Percentiles rank a stretch among this genome's conserved stretches.
Evolutionary conservation across 2,329 filamentous ascomycete genomes (phyloP).

Genomic region (Kalmusia sp.): DNA sequence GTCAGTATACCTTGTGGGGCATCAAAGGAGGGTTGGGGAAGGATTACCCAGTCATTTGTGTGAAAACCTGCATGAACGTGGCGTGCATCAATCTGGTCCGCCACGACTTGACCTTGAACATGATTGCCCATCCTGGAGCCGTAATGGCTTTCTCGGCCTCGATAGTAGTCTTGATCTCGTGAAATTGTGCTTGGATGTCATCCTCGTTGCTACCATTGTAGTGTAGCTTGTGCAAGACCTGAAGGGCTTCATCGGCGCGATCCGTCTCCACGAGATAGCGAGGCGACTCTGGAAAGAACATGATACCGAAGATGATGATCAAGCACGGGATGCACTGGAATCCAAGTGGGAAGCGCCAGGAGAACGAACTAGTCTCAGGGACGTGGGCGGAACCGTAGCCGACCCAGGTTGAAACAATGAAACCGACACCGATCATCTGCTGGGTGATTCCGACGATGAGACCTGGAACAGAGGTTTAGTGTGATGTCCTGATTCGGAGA

Average conservation of each 20-base stretch:
- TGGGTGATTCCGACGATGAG: slow-evolving; percentile 64
- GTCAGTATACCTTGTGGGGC: neutral
- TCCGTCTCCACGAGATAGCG: slow-evolving; percentile 54
- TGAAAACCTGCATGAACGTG: slow-evolving; percentile 68
- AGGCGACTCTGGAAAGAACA: slow-evolving; percentile 51
- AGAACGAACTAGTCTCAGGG: slow-evolving; percentile 45
- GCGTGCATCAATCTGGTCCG: slow-evolving; percentile 69
- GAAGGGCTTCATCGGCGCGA: slow-evolving; percentile 61
- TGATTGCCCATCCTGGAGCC: slow-evolving; percentile 60
- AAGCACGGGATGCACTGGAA: slow-evolving; percentile 56
- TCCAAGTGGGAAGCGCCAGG: slow-evolving; percentile 54
- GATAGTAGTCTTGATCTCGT: slow-evolving; percentile 68
- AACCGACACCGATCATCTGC: slow-evolving; percentile 65
- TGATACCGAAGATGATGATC: slow-evolving; percentile 51
- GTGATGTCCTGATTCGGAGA: too few relatives aligned
- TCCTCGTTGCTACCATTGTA: slow-evolving; percentile 62
- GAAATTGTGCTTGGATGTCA: slow-evolving; percentile 65
- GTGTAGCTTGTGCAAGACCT: slow-evolving; percentile 58
- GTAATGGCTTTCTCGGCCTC: slow-evolving; percentile 64
- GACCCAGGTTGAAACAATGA: slow-evolving; percentile 62
- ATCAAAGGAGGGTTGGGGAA: neutral
- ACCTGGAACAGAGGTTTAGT: slow-evolving; percentile 29
- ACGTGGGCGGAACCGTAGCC: slow-evolving; percentile 53
- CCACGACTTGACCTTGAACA: slow-evolving; percentile 66
- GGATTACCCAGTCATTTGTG: slow-evolving; percentile 65